phyloP scores from a whole-genome alignment of 768 basidiomycete genomes.

The Suillus cothurnatus region DNA sequence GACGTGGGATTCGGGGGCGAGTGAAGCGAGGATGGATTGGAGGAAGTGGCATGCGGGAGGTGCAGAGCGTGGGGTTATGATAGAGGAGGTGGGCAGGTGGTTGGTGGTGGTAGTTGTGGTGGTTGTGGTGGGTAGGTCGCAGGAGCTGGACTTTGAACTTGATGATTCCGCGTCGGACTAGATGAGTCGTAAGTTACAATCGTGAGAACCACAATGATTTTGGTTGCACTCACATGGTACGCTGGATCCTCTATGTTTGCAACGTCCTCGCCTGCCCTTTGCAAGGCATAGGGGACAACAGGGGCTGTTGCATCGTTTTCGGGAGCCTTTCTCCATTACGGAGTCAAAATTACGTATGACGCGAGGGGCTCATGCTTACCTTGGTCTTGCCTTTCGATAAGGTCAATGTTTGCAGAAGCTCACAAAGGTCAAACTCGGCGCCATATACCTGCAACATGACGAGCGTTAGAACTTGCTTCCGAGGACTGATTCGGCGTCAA shows the following conservation, averaged over 20 bases:
- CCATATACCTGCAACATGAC: constrained; percentile 23
- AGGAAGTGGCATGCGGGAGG: constrained; percentile 63
- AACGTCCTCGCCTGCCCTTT: constrained; percentile 42
- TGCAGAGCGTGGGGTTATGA: constrained; percentile 11
- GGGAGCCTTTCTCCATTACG: constrained; percentile 35
- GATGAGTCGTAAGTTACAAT: background rate
- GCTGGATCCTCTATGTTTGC: constrained; percentile 47
- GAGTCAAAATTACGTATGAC: background rate
- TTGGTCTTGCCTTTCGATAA: constrained; percentile 39
- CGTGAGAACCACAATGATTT: background rate
- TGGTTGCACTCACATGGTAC: constrained; percentile 38
- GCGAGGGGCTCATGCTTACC: constrained; percentile 22
- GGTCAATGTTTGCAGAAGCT: constrained; percentile 53
- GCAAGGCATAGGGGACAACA: constrained; percentile 31
- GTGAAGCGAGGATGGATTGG: constrained; percentile 56
- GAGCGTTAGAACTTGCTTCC: constrained; percentile 9
- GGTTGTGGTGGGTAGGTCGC: constrained; percentile 21
- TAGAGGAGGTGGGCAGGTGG: constrained; percentile 20
- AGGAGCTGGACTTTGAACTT: constrained; percentile 45
- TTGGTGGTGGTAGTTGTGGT: constrained; percentile 15
- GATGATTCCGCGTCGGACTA: constrained; percentile 51
- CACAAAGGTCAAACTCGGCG: constrained; percentile 51
- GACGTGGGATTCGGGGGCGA: constrained; percentile 44
- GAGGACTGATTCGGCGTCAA: background rate
- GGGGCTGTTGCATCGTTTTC: constrained; percentile 17